These are phyloP conservation scores for Clohesyomyces aquaticus DNA, from an alignment of 495 filamentous ascomycete species.

Conservation along the genomic window DNA sequence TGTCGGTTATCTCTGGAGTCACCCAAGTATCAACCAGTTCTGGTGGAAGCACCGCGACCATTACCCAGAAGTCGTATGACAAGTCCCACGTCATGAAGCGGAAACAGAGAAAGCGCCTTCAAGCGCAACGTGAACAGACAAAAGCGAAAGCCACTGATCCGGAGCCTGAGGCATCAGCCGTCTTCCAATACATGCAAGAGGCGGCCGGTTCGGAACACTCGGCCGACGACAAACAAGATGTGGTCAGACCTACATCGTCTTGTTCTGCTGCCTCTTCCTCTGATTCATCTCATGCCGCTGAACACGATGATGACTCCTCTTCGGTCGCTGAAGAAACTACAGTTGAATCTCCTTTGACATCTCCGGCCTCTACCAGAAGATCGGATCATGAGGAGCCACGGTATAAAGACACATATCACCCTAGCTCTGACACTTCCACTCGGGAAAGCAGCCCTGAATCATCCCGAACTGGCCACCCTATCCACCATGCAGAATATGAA, in stretches of 20 bases:
- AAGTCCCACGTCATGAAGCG: slow-evolving; percentile 17
- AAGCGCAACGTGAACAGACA: slow-evolving; percentile 17
- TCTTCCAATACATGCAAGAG: slow-evolving; percentile 45
- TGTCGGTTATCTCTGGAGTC: slow-evolving; percentile 45
- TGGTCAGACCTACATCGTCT: slow-evolving; percentile 10
- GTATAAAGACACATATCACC: slow-evolving; percentile 29
- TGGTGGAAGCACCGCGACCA: slow-evolving; percentile 48
- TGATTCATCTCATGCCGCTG: slow-evolving; percentile 8
- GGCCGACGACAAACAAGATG: slow-evolving; percentile 3
- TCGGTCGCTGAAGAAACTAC: slow-evolving; percentile 24
- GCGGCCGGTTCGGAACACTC: slow-evolving; percentile 23
- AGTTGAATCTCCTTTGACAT: slow-evolving; percentile 29
- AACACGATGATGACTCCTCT: slow-evolving; percentile 17
- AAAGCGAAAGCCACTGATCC: slow-evolving; percentile 21
- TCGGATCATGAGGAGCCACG: slow-evolving; percentile 2
- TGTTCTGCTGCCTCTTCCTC: slow-evolving; percentile 22
- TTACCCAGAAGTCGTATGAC: slow-evolving; percentile 48
- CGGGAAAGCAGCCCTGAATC: slow-evolving; percentile 34
- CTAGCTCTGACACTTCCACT: slow-evolving; percentile 33
- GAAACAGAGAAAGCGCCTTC: slow-evolving; percentile 24
- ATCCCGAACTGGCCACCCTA: background rate
- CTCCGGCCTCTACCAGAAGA: slow-evolving; percentile 23
- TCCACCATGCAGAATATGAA: slow-evolving; percentile 18
- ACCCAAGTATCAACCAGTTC: slow-evolving; percentile 44
- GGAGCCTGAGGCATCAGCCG: slow-evolving; percentile 15